A percentile compares a stretch with the other conserved stretches of the same genome.
phyloP scores from a whole-genome alignment of 2,329 filamentous ascomycete species.

The Scedosporium apiospermum region DNA sequence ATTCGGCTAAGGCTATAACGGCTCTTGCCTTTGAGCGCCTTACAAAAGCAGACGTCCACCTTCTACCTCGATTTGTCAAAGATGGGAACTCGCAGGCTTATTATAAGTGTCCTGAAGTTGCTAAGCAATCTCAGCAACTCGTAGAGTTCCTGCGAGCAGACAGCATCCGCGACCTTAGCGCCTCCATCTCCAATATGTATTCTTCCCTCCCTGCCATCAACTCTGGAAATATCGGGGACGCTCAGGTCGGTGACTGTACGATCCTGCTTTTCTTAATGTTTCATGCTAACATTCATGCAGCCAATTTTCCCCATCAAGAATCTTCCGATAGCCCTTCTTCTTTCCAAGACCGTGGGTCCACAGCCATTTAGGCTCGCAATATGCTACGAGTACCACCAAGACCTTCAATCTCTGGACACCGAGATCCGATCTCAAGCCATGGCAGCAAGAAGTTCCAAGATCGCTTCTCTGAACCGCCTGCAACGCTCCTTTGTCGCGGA shows the following conservation, averaged over 20 bases:
- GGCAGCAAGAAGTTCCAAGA: conserved; percentile 34
- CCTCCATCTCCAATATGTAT: conserved; percentile 26
- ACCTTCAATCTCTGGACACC: conserved; percentile 31
- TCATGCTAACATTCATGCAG: conserved; percentile 20
- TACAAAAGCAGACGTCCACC: conserved; percentile 9
- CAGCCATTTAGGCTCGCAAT: conserved; percentile 38
- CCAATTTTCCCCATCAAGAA: conserved; percentile 53
- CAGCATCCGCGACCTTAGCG: conserved; percentile 6
- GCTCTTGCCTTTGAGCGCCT: conserved; percentile 8
- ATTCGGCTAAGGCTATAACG: conserved; percentile 1
- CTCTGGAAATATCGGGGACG: conserved; percentile 22
- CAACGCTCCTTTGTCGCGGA: conserved; percentile 49
- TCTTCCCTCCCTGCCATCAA: conserved; percentile 17
- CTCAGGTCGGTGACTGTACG: conserved; percentile 31
- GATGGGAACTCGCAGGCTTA: not conserved
- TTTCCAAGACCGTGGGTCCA: conserved; percentile 21
- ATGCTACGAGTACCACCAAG: conserved; percentile 40
- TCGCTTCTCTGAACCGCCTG: conserved; percentile 48
- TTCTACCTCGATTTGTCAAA: conserved; percentile 10
- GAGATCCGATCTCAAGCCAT: conserved; percentile 30
- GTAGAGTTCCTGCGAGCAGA: conserved; percentile 4
- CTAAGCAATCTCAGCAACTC: not conserved
- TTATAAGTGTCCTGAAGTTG: not conserved
- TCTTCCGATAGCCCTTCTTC: conserved; percentile 36
- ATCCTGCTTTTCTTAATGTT: not conserved